A percentile compares a stretch with the other conserved stretches of the same genome.
These are phyloP conservation scores for Colletotrichum simmondsii DNA, from an alignment of 2,329 filamentous ascomycete species.

Conservation along the genomic window DNA sequence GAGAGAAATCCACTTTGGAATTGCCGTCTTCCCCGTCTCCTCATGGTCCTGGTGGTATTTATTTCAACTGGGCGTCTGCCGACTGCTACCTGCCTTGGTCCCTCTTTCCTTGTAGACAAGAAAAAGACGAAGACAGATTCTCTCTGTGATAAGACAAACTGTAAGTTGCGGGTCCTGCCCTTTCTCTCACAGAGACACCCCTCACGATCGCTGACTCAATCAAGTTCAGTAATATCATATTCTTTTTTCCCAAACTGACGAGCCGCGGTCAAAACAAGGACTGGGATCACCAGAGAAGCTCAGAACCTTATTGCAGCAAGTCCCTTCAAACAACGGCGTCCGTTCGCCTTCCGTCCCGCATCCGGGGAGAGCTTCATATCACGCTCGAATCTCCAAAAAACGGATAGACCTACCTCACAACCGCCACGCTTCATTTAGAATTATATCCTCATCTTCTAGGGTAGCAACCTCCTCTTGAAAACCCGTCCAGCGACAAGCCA, in stretches of 20 bases:
- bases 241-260: neutral
- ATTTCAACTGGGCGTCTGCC: neutral
- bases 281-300: conserved; percentile 1
- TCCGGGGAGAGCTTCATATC: neutral
- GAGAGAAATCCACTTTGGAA: neutral
- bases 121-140: neutral
- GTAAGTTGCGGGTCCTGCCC: neutral
- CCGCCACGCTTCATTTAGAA: too few species aligned
- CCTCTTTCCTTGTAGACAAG: neutral
- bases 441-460: neutral
- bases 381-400: too few species aligned
- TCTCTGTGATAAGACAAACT: neutral
- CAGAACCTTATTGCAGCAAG: conserved; percentile 9
- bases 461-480: neutral
- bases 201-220: neutral
- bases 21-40: neutral
- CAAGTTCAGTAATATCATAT: neutral
- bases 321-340: neutral
- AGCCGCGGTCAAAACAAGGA: neutral
- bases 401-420: too few species aligned
- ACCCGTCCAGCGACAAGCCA: neutral
- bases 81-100: neutral
- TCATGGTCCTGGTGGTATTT: neutral
- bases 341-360: neutral
- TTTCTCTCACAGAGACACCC: neutral